Evolutionary conservation across 1,284 basidiomycete genomes (phyloP), one percentile per base, ranked within the genome.

Genomic region (Puccinia sorghi): DNA sequence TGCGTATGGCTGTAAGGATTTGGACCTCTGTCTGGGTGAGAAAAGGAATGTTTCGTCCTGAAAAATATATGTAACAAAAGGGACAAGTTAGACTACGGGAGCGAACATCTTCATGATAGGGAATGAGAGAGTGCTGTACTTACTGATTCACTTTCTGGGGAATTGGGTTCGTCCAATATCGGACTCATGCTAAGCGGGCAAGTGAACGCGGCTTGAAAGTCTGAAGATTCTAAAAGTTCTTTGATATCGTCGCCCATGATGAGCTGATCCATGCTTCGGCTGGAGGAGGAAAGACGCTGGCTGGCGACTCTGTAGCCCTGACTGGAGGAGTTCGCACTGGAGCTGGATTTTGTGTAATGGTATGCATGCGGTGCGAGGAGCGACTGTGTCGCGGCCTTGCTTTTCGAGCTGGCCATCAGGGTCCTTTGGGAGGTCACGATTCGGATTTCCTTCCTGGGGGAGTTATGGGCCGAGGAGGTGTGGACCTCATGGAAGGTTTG

Each of bases 201-300:
- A 39, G 25, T 20, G 32, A 69, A 69, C 17, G 50, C 66, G 6
- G 48, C 50, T 69, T 69, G 66, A 22, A 50, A 69, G 17, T 69
- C 46, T 0, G 66, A 69, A 50, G 66, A 54, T 69, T 69, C 46
- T 17, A 67, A 2, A 17, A 69, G 3, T 0, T 25, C 48, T 39
- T 54, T 54, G 46, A 69, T n/a, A 9, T 52, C 50, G 15, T 52
- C 66, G 17, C 66, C 22, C 66, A 69, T 69, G 37, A 69, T 69
- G 66, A 69, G 46, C 8, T 69, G 66, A 20, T 69, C 66, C 66
- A 69, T 69, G 50, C 66, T 69, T 12, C 66, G 66, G 22, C 66
- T 69, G 50, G 66, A 50, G 50, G 25, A 69, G 25, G 12, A 54
- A 48, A 69, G 66, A 39, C 66, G 66, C 46, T 69, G 66, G 37